Base-by-base conservation (phyloP, 495 filamentous ascomycete genomes). In the Alectoria sarmentosa region DNA sequence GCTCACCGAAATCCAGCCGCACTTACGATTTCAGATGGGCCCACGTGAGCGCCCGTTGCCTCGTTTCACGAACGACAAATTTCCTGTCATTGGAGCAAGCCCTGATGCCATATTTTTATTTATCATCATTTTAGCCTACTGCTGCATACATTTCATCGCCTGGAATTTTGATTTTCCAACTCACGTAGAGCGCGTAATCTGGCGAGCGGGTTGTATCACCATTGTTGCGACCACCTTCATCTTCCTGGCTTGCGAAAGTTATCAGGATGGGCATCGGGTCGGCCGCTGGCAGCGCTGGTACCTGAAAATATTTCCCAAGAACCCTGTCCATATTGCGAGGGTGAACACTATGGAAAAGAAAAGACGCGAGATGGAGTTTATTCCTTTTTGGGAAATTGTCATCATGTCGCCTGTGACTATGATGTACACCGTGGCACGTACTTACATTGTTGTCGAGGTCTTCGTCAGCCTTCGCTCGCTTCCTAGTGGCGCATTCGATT, bases 1-100 rank as follows among this genome's bases (percentile, higher is more conserved):
- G 90, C 71, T 92, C 57, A 80, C 82, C 5, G 89, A 93, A 75
- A 86, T 88, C 44, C 90, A 89, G 39, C 90, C 88, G 39, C 88
- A 91, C 74, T 90, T 86, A 64, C 83, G 90, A 26, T 69, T 71
- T 58, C 62, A 58, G 30, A 66, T 60, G 38, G 65, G 67, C 14
- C 70, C 70, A 36, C 63, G 61, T n/a, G 63, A 68, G 55, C 58
- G 70, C 36, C 70, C 70, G n/a, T 49, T 71, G 34, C 67, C 70
- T 37, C 62, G 70, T 23, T 66, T 71, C 49, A 69, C 67, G 52
- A 71, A 71, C 44, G 70, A 71, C 57, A 58, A 69, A 9, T 68
- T 71, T 13, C 70, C 70, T 26, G 68, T 69, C 52, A 69, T 71
- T 44, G 68, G 65, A 28, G 70, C 67, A 39, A 39, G 65, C 46